Evolutionary conservation across 352 stramenopile species (phyloP), one percentile per base, ranked within the genome.

Genomic region (Lagenidium sp.): DNA sequence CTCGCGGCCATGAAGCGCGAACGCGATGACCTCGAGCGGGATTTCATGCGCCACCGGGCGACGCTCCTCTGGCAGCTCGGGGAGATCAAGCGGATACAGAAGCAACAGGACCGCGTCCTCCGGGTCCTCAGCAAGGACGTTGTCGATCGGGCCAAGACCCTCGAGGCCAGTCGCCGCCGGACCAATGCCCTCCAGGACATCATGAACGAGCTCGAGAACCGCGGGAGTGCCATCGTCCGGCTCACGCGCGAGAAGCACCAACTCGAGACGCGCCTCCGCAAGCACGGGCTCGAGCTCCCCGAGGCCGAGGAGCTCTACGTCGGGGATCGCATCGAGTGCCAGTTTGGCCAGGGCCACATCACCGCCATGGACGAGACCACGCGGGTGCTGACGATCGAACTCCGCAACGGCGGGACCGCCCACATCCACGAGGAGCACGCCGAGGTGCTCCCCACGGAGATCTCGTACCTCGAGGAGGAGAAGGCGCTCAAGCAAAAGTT

Each of bases 131-230:
- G 54, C 31, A 47, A 56, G 15, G 57, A 80, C 18, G 67, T 85
- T 18, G 55, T 68, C 4, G 37, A 53, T 7, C 83, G 63, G 30
- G 73, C 75, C 25, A 77, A 75, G 40, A 57, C 54, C 30, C 50
- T 90, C 38, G 73, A 77, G 43, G 84, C 75, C 12, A 85, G 68
- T 53, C 69, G 77, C 5, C 69, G 78, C 22, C 68, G 78, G 25
- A 87, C 72, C 19, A 85, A 63, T 39, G 72, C 75, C 10, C 53
- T 90, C 20, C 78, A 90, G 41, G 68, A 88, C 34, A 85, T 90
- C 41, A 84, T 90, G 72, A 85, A 53, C 12, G 78, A 90, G 56
- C 59, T 90, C 8, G 75, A 90, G 42, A 53, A 62, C 3, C 55
- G 75, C 18, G 78, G 78, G 2, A 73, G 53, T 23, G 47, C 19